phyloP scores from a whole-genome alignment of 148 eudicot genomes.

The Beta vulgaris region DNA sequence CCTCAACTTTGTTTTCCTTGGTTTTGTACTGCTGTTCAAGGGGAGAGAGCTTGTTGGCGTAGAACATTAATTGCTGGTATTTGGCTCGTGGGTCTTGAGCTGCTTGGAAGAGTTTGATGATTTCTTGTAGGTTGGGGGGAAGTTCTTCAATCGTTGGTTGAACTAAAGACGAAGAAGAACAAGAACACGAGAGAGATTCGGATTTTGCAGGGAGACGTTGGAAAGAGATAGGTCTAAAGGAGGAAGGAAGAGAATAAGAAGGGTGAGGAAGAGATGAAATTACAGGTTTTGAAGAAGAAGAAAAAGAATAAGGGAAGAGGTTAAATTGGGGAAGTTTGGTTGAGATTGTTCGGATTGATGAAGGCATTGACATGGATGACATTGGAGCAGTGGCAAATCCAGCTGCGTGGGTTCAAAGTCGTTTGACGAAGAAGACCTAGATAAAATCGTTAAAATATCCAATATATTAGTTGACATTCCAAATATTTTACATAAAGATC shows the following conservation, averaged over 20 bases:
- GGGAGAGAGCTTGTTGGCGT: slow-evolving; percentile 55
- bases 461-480: too few relatives aligned
- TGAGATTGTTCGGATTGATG: slow-evolving; percentile 31
- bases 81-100: slow-evolving; percentile 71
- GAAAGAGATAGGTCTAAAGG: slow-evolving; percentile 54
- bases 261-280: not conserved
- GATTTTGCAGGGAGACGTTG: slow-evolving; percentile 48
- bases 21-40: slow-evolving; percentile 54
- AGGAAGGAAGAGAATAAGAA: slow-evolving; percentile 27
- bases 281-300: slow-evolving; percentile 8
- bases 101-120: slow-evolving; percentile 68
- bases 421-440: too few relatives aligned
- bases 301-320: not conserved
- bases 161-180: slow-evolving; percentile 37
- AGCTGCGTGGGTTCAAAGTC: too few relatives aligned
- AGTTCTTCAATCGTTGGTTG: slow-evolving; percentile 68
- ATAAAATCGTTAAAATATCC: too few relatives aligned
- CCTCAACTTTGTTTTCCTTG: slow-evolving; percentile 77
- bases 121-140: slow-evolving; percentile 85
- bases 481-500: too few relatives aligned
- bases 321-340: slow-evolving; percentile 37
- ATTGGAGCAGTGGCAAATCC: too few relatives aligned
- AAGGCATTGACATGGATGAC: slow-evolving; percentile 50
- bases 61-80: slow-evolving; percentile 76
- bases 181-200: slow-evolving; percentile 30